phyloP scores from a whole-genome alignment of 768 basidiomycete species.

The Leccinum subgranulosum region DNA sequence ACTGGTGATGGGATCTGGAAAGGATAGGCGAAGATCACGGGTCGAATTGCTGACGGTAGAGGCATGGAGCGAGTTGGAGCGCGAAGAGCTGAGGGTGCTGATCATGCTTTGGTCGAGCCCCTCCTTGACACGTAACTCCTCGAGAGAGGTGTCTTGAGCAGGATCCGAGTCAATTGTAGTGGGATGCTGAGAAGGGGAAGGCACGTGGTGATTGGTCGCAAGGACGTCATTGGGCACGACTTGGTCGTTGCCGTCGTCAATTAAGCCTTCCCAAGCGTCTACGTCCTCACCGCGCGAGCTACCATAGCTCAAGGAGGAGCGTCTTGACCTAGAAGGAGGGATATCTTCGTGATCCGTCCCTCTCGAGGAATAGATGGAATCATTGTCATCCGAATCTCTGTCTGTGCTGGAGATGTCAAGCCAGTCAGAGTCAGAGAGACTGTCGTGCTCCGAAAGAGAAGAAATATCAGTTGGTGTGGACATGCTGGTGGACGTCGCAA shows the following conservation, averaged over 20 bases:
- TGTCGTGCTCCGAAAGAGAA: constrained; percentile 60
- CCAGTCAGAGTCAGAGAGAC: constrained; percentile 79
- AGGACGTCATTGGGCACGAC: constrained; percentile 25
- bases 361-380: constrained; percentile 54
- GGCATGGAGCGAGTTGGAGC: constrained; percentile 56
- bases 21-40: constrained; percentile 75
- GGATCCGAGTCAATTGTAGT: constrained; percentile 27
- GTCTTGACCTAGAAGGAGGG: constrained; percentile 55
- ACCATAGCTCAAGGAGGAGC: constrained; percentile 65
- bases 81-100: constrained; percentile 73
- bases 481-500: constrained; percentile 26
- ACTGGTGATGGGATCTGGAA: constrained; percentile 79
- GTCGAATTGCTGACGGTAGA: constrained; percentile 58
- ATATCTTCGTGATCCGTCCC: constrained; percentile 61
- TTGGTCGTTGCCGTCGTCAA: constrained; percentile 60
- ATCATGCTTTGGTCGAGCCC: constrained; percentile 81
- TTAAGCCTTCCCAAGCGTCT: constrained; percentile 77
- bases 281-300: constrained; percentile 69
- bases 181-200: constrained; percentile 15
- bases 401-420: constrained; percentile 71
- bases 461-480: constrained; percentile 38
- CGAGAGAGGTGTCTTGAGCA: constrained; percentile 39
- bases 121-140: constrained; percentile 69
- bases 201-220: constrained; percentile 23
- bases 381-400: constrained; percentile 64